Base-by-base conservation (phyloP, 176 grass and related monocot genomes). In the Poa pratensis region DNA sequence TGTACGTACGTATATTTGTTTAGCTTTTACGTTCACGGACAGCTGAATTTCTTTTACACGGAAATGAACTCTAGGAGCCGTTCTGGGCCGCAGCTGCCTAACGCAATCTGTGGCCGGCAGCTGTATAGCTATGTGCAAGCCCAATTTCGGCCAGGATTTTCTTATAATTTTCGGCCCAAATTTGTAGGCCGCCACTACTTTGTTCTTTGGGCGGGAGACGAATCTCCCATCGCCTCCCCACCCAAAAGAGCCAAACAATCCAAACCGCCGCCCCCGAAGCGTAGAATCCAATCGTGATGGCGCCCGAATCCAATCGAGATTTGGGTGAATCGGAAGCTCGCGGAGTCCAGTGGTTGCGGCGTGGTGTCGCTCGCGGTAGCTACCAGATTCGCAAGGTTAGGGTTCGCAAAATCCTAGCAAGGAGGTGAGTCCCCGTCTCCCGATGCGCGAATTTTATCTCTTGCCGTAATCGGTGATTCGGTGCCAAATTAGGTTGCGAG, bases 121-220 rank as follows among this genome's bases (percentile, higher is more conserved):
- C 8, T 22, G 0, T 59, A 59, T 23, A 23, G 8, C 48, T 16
- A 14, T 50, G 9, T 59, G n/a, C 7, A 59, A 60, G 57, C n/a
- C 20, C 57, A 60, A 24, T 60, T 24, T 12, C 9, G 3, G 9
- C 6, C n/a, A 9, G 54, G 54, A 30, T 64, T 30, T 62, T 28
- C 12, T 28, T 37, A 68, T 13, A 42, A 10, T 4, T 70, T 73
- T 73, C 22, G 70, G 65, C 65, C 65, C 65, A 68, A 28, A 4
- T 20, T 20, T 20, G 30, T 39, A 9, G 15, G 30, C 32, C 17
- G 32, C 65, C 32, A 67, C 27, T 37, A 68, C 17, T 68, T 68
- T 37, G 28, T 16, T 37, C 28, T 80, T 88, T 75, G 66, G 81
- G 87, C 88, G 70, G 83, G 83, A 86, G 60, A 22, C 57, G 50